Conservation (phyloP, 1,284 basidiomycete species). For the Pterulicium gracile region DNA sequence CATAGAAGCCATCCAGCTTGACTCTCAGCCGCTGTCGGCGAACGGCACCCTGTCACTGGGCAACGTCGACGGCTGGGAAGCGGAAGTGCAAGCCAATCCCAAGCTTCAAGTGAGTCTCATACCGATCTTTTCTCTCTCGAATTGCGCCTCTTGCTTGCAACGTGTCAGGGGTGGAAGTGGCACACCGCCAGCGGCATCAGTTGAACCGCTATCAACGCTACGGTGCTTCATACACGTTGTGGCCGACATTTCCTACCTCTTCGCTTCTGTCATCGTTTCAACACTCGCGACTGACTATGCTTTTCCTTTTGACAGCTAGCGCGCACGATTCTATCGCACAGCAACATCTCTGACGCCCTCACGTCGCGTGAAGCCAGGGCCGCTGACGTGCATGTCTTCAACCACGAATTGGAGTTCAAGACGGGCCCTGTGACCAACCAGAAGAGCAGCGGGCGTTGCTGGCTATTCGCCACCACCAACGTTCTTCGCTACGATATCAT, state of each 20-base stretch:
- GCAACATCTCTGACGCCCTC: slow-evolving; percentile 58
- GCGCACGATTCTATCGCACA: slow-evolving; percentile 71
- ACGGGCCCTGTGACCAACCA: slow-evolving; percentile 82
- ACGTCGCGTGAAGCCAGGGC: slow-evolving; percentile 54
- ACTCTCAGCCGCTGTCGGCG: background rate
- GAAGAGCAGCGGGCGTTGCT: slow-evolving; percentile 80
- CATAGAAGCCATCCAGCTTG: background rate
- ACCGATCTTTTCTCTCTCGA: too few relatives aligned
- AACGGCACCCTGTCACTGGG: background rate
- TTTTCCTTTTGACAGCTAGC: slow-evolving; percentile 64
- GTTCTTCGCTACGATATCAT: slow-evolving; percentile 77
- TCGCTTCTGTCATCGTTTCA: slow-evolving; percentile 45
- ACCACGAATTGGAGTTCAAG: slow-evolving; percentile 70
- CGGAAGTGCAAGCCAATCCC: background rate
- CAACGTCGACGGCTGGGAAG: slow-evolving; percentile 5
- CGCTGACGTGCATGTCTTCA: slow-evolving; percentile 77
- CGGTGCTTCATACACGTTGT: too few relatives aligned
- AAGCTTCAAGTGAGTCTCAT: slow-evolving; percentile 1
- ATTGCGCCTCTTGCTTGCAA: too few relatives aligned
- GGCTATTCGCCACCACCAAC: slow-evolving; percentile 90
- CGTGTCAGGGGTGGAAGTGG: too few relatives aligned
- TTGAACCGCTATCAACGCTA: too few relatives aligned
- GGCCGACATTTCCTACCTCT: too few relatives aligned
- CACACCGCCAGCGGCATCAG: too few relatives aligned
- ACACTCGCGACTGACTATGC: slow-evolving; percentile 56